A percentile compares a stretch with the other conserved stretches of the same genome.
These are phyloP conservation scores for Exidia glandulosa DNA, from an alignment of 768 basidiomycete species.

Conservation along the genomic window DNA sequence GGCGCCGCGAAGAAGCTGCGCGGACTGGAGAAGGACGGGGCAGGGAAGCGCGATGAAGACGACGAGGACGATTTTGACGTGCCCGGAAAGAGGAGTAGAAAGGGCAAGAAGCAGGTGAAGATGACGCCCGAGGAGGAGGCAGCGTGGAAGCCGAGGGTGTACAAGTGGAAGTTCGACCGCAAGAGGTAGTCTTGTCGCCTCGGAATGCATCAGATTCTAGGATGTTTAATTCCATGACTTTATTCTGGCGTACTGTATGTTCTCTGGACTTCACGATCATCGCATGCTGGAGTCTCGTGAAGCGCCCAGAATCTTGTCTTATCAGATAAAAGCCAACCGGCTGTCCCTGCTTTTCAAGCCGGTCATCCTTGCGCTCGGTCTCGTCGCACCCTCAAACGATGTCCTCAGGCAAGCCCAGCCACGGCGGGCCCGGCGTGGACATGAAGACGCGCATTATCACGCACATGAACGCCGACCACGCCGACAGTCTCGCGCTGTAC, in stretches of 20 bases:
- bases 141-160: constrained; percentile 69
- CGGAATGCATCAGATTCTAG: too few relatives aligned
- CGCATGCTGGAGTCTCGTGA: too few relatives aligned
- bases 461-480: neutral
- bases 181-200: constrained; percentile 37
- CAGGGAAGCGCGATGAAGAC: constrained; percentile 32
- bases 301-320: too few relatives aligned
- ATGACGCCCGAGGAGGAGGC: constrained; percentile 30
- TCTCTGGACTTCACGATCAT: too few relatives aligned
- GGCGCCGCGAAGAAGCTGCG: constrained; percentile 62
- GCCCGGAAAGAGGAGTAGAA: constrained; percentile 18
- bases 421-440: too few relatives aligned
- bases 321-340: too few relatives aligned
- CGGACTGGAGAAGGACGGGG: constrained; percentile 42
- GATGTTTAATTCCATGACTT: too few relatives aligned
- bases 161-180: constrained; percentile 78
- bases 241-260: too few relatives aligned
- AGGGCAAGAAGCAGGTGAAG: constrained; percentile 19
- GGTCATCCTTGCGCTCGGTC: too few relatives aligned
- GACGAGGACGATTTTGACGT: constrained; percentile 46
- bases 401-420: too few relatives aligned
- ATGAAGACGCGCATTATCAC: neutral
- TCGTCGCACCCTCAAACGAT: too few relatives aligned
- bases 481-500: neutral
- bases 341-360: too few relatives aligned